These are phyloP conservation scores for Elymus sibiricus DNA, from an alignment of 176 grass and related monocot species.

Conservation along the genomic window DNA sequence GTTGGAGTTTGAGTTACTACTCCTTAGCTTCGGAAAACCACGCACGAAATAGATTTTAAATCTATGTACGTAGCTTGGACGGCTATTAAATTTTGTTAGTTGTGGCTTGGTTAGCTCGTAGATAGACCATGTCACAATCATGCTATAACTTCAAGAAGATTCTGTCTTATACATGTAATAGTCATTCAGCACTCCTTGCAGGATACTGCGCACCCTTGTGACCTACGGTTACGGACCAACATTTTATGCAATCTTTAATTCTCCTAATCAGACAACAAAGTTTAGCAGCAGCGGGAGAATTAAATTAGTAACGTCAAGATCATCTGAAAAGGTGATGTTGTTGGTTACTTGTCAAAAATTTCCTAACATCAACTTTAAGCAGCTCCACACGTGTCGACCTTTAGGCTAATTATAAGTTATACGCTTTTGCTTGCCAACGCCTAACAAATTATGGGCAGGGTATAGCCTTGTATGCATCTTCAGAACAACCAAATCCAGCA, in stretches of 20 bases:
- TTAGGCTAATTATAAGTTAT: background rate
- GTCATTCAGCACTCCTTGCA: background rate
- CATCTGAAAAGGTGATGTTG: constrained; percentile 40
- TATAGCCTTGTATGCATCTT: background rate
- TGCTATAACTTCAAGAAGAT: constrained; percentile 7
- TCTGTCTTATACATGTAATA: background rate
- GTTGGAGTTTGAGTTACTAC: background rate
- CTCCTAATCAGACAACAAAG: background rate
- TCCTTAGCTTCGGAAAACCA: constrained; percentile 6
- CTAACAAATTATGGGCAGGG: constrained; percentile 5
- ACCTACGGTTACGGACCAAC: background rate
- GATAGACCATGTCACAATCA: constrained; percentile 1
- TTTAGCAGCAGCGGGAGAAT: constrained; percentile 4
- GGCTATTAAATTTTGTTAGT: constrained; percentile 17
- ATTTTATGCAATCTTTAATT: background rate
- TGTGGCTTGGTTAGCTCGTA: background rate
- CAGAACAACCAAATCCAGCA: constrained; percentile 22
- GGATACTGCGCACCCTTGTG: background rate
- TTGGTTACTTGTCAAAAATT: constrained; percentile 43
- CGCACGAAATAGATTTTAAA: background rate
- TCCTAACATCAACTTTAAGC: background rate
- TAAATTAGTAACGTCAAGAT: constrained; percentile 38
- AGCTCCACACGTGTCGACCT: constrained; percentile 28
- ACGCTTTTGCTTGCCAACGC: background rate
- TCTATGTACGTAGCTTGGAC: constrained; percentile 1